Evolutionary conservation across 352 stramenopile species (phyloP).

Genomic region (Aphanomyces euteiches): DNA sequence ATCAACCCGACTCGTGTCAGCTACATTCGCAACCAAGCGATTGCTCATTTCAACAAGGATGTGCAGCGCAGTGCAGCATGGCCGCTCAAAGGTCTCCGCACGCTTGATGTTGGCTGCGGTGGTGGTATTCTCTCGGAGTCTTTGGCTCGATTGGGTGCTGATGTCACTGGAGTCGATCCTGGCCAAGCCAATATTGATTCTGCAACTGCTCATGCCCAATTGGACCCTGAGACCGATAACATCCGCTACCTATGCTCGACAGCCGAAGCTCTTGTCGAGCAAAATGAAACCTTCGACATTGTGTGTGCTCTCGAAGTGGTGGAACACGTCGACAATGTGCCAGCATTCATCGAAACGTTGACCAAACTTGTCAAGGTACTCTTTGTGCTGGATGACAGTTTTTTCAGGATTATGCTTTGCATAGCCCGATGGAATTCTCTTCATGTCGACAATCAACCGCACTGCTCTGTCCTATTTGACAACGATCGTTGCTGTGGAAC

Average conservation of each 20-base stretch:
- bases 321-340: conserved; percentile 72
- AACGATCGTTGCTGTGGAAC: conserved; percentile 72
- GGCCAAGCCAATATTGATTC: conserved; percentile 67
- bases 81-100: conserved; percentile 51
- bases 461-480: conserved; percentile 60
- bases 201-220: conserved; percentile 55
- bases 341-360: conserved; percentile 65
- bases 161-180: conserved; percentile 69
- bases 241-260: conserved; percentile 83
- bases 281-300: conserved; percentile 74
- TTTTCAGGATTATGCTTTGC: background rate
- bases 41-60: conserved; percentile 57
- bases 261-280: conserved; percentile 67
- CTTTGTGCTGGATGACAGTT: background rate
- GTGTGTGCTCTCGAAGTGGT: conserved; percentile 84
- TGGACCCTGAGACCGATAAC: conserved; percentile 47
- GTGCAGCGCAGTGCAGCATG: conserved; percentile 37
- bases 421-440: conserved; percentile 68
- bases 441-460: conserved; percentile 84
- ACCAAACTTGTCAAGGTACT: conserved; percentile 75
- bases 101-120: conserved; percentile 75
- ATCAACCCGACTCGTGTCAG: conserved; percentile 80
- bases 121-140: conserved; percentile 81
- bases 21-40: conserved; percentile 72
- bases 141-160: conserved; percentile 68